phyloP scores from a whole-genome alignment of 2,329 filamentous ascomycete species.

The Fusarium armeniacum region DNA sequence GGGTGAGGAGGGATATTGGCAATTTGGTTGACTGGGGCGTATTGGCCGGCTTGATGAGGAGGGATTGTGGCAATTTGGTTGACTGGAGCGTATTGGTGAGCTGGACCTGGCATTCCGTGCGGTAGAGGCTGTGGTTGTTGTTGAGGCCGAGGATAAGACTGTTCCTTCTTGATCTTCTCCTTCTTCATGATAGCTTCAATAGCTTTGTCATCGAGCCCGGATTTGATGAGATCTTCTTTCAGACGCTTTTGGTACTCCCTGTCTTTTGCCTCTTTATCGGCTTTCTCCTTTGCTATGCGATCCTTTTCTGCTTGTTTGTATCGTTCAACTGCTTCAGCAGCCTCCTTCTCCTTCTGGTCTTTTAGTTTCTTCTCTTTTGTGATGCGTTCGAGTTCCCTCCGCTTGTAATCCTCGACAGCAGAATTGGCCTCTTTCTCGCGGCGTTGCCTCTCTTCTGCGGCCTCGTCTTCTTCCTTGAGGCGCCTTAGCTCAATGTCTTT shows the following conservation, averaged over 20 bases:
- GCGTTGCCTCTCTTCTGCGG: constrained; percentile 51
- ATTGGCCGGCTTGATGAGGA: constrained; percentile 6
- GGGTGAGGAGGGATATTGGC: neutral
- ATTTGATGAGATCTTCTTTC: constrained; percentile 69
- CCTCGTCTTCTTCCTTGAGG: constrained; percentile 63
- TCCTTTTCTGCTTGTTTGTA: constrained; percentile 65
- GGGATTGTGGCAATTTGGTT: constrained; percentile 5
- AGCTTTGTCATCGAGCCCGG: constrained; percentile 70
- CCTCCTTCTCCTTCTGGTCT: constrained; percentile 65
- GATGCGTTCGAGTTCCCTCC: constrained; percentile 59
- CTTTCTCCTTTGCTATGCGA: constrained; percentile 60
- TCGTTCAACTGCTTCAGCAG: constrained; percentile 64
- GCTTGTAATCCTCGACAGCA: constrained; percentile 67
- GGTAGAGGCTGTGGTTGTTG: constrained; percentile 8
- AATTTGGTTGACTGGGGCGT: constrained; percentile 3
- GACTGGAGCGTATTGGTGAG: constrained; percentile 12
- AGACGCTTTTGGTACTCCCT: constrained; percentile 67
- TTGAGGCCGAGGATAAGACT: constrained; percentile 24
- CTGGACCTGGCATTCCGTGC: constrained; percentile 20
- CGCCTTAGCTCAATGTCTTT: constrained; percentile 65
- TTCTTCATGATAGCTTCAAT: constrained; percentile 72
- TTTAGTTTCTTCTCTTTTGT: constrained; percentile 63
- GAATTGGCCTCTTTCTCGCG: constrained; percentile 64
- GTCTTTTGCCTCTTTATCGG: constrained; percentile 60
- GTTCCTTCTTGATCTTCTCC: constrained; percentile 61